Percentiles rank a stretch among this genome's conserved stretches.
Evolutionary conservation across 352 stramenopile species (phyloP).

Genomic region (Pythium rhizo-oryzae): DNA sequence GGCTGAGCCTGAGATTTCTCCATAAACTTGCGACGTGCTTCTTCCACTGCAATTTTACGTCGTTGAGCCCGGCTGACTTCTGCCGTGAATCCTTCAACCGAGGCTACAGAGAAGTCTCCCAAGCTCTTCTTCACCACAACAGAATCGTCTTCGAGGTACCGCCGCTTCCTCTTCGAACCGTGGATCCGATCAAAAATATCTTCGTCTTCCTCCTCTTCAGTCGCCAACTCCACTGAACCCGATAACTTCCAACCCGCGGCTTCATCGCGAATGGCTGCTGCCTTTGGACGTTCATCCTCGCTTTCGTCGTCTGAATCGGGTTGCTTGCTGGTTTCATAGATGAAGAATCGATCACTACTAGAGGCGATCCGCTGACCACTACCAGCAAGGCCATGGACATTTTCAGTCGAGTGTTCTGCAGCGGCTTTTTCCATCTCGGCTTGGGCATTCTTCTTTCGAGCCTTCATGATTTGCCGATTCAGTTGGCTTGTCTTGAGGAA

Average conservation of each 20-base stretch:
- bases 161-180: slow-evolving; percentile 22
- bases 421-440: slow-evolving; percentile 48
- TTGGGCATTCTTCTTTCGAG: slow-evolving; percentile 57
- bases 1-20: slow-evolving; percentile 34
- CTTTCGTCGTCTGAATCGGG: slow-evolving; percentile 23
- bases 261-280: neutral
- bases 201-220: slow-evolving; percentile 22
- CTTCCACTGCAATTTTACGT: slow-evolving; percentile 35
- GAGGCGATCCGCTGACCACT: slow-evolving; percentile 84
- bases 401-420: slow-evolving; percentile 17
- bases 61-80: slow-evolving; percentile 33
- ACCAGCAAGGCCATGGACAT: slow-evolving; percentile 13
- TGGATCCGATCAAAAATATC: slow-evolving; percentile 31
- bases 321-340: slow-evolving; percentile 53
- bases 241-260: slow-evolving; percentile 5
- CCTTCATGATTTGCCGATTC: slow-evolving; percentile 80
- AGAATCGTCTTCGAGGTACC: slow-evolving; percentile 23
- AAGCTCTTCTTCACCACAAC: slow-evolving; percentile 30
- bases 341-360: slow-evolving; percentile 69
- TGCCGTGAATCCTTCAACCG: slow-evolving; percentile 32
- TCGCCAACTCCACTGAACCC: neutral
- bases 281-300: neutral
- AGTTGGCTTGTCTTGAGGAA: slow-evolving; percentile 94
- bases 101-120: slow-evolving; percentile 37
- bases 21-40: slow-evolving; percentile 22